phyloP scores from a whole-genome alignment of 192 early-diverging fungal species.

The Umbelopsis vinacea region DNA sequence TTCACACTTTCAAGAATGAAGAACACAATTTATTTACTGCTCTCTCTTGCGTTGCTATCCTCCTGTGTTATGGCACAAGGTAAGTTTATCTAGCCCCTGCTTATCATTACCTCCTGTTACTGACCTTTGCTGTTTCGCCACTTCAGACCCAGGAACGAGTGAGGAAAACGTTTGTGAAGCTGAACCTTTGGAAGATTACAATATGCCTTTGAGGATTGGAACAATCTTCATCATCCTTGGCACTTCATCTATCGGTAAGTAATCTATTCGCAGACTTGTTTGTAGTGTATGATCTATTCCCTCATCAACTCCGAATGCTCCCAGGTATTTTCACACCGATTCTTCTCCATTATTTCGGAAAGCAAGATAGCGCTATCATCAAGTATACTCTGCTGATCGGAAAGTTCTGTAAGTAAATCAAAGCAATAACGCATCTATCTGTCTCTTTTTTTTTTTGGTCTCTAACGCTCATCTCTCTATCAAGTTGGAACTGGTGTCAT shows the following conservation, averaged over 20 bases:
- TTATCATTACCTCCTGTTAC: not conserved
- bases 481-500: slow-evolving; percentile 69
- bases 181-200: slow-evolving; percentile 27
- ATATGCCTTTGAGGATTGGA: slow-evolving; percentile 35
- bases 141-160: no score
- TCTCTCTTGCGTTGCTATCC: not conserved
- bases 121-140: not conserved
- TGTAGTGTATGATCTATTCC: not conserved
- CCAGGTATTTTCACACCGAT: slow-evolving; percentile 36
- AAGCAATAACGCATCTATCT: no score
- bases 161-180: not conserved
- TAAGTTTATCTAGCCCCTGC: not conserved
- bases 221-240: slow-evolving; percentile 41
- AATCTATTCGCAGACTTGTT: not conserved
- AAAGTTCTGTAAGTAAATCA: slow-evolving; percentile 38
- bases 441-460: no score
- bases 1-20: not conserved
- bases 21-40: not conserved
- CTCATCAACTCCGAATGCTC: not conserved
- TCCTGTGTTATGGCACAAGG: not conserved
- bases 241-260: slow-evolving; percentile 38
- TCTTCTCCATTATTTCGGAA: slow-evolving; percentile 27
- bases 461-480: slow-evolving; percentile 16
- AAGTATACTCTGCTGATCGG: slow-evolving; percentile 33
- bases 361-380: slow-evolving; percentile 26